These are phyloP conservation scores for Trichosanthes cucumerina DNA, from an alignment of 306 rosid species.

Conservation along the genomic window DNA sequence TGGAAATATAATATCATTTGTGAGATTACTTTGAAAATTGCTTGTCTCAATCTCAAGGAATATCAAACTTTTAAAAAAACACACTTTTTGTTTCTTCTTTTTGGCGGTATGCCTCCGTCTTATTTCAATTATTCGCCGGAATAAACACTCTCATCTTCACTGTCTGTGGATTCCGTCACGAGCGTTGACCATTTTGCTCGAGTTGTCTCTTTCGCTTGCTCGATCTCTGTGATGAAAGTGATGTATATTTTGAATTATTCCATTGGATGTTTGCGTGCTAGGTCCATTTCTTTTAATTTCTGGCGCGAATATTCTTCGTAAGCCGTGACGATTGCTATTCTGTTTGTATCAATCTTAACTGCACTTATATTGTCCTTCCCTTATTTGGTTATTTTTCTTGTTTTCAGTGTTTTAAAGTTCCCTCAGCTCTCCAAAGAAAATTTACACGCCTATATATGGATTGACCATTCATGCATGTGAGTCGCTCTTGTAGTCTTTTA, in stretches of 20 bases:
- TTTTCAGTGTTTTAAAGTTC: background rate
- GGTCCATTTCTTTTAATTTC: background rate
- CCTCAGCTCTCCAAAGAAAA: background rate
- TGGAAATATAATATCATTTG: too few relatives aligned
- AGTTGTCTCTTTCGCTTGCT: background rate
- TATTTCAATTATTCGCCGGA: background rate
- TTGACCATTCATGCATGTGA: background rate
- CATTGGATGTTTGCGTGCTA: background rate
- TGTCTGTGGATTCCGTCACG: background rate
- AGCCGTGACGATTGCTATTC: conserved; percentile 18
- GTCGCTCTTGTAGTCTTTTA: background rate
- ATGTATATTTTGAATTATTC: background rate
- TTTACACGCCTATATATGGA: background rate
- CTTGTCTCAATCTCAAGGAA: too few relatives aligned
- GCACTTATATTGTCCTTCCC: background rate
- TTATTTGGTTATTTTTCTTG: background rate
- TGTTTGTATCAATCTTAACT: background rate
- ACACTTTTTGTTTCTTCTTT: too few relatives aligned
- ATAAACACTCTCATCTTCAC: background rate
- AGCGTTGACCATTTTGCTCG: background rate
- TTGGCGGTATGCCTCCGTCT: background rate
- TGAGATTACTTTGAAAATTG: too few relatives aligned
- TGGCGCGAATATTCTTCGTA: conserved; percentile 8
- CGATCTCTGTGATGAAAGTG: background rate
- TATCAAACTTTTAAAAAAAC: too few relatives aligned